Conservation (phyloP, 768 basidiomycete species). For the Pulveroboletus ravenelii region DNA sequence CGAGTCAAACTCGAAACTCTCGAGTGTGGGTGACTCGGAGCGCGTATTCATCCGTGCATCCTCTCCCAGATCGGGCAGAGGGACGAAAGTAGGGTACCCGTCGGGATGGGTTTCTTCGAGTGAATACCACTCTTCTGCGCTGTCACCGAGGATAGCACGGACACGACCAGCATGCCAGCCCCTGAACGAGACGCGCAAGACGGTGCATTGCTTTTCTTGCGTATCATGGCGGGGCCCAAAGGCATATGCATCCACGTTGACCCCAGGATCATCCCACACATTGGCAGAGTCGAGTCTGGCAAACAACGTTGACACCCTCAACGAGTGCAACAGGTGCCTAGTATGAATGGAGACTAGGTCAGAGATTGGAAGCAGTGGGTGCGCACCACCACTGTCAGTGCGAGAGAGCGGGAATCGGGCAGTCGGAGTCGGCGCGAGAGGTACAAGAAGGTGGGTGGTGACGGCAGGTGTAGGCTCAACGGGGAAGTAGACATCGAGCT, state of each 20-base stretch:
- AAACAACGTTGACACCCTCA: slow-evolving; percentile 66
- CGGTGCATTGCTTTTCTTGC: slow-evolving; percentile 53
- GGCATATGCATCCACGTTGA: slow-evolving; percentile 55
- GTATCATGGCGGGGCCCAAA: slow-evolving; percentile 39
- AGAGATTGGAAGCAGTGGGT: slow-evolving; percentile 49
- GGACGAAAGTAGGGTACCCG: slow-evolving; percentile 2
- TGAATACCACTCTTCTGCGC: slow-evolving; percentile 69
- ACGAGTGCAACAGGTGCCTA: slow-evolving; percentile 50
- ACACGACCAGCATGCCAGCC: slow-evolving; percentile 72
- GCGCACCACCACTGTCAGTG: slow-evolving; percentile 10
- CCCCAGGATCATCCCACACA: slow-evolving; percentile 52
- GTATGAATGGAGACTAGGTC: slow-evolving; percentile 49
- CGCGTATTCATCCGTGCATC: not conserved
- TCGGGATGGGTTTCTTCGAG: slow-evolving; percentile 50
- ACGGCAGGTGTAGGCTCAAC: slow-evolving; percentile 34
- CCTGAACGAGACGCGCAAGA: slow-evolving; percentile 63
- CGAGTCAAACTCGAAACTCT: slow-evolving; percentile 7
- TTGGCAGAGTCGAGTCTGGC: slow-evolving; percentile 61
- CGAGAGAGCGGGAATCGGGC: slow-evolving; percentile 53
- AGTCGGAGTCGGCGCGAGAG: slow-evolving; percentile 72
- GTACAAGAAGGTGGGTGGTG: slow-evolving; percentile 67
- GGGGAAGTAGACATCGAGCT: slow-evolving; percentile 63
- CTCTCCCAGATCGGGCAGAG: slow-evolving; percentile 1
- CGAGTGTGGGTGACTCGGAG: not conserved
- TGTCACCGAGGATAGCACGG: slow-evolving; percentile 63